Evolutionary conservation across 2,329 filamentous ascomycete genomes (phyloP).

Genomic region (Xylaria sp.): DNA sequence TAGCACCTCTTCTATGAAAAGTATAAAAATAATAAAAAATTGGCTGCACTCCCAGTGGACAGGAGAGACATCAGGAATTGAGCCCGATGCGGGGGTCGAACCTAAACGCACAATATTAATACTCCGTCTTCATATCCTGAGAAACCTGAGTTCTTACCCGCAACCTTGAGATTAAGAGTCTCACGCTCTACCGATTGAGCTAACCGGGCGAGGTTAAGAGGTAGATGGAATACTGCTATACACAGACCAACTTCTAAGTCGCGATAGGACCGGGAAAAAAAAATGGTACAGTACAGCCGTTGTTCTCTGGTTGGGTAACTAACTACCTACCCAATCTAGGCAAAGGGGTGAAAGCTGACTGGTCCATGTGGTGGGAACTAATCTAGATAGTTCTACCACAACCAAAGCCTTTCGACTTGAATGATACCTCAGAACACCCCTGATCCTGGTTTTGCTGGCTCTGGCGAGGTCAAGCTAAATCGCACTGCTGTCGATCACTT

Average conservation of each 20-base stretch:
- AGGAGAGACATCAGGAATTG: slow-evolving; percentile 51
- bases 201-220: slow-evolving; percentile 71
- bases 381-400: neutral
- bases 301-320: neutral
- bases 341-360: neutral
- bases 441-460: neutral
- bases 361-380: neutral
- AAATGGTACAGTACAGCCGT: neutral
- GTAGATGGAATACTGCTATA: neutral
- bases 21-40: slow-evolving; percentile 1
- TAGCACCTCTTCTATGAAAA: too few species aligned
- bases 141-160: slow-evolving; percentile 36
- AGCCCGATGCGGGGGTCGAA: slow-evolving; percentile 61
- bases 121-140: neutral
- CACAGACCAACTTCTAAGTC: neutral
- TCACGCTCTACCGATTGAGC: slow-evolving; percentile 79
- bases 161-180: slow-evolving; percentile 66
- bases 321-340: neutral
- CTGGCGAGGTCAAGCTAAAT: neutral
- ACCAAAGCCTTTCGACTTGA: neutral
- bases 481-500: neutral
- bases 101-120: slow-evolving; percentile 21
- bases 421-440: neutral
- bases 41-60: slow-evolving; percentile 20
- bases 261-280: neutral